Base-by-base conservation (phyloP, 1,284 basidiomycete genomes). In the Cystobasidium sp. region DNA sequence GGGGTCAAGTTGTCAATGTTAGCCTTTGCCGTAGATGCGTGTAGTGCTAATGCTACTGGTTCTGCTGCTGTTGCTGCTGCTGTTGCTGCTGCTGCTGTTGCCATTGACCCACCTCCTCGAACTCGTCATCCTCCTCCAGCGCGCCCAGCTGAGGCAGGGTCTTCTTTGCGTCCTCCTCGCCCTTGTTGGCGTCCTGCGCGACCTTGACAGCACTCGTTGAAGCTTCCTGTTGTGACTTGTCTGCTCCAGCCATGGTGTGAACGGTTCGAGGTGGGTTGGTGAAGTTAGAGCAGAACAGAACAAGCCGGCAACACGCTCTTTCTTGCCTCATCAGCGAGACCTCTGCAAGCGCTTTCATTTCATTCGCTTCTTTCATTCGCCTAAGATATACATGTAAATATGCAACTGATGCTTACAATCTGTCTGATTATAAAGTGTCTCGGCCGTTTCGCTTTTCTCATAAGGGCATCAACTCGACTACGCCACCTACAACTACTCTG, bases 81-180 rank as follows among this genome's bases (percentile, higher is more conserved):
- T 24, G 31, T 31, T 10, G 12, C n/a, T 12, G 16, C 1, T 14
- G 12, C 39, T 55, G n/a, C 20, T 22, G 31, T 58, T 43, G 46
- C 47, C 69, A 31, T 53, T 14, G 56, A 31, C 70, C 16, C 63
- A 73, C 70, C 72, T 79, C 79, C 61, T 80, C 79, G 47, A 80
- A 80, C 74, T 80, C 79, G 75, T 80, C 79, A 76, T 80, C 79
- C 71, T 80, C 79, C 68, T 75, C 75, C 7, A 75, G 69, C 62
- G 75, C 75, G 24, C 62, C 63, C 41, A 75, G 63, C 75, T 75
- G 75, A 12, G 75, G 75, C 52, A 75, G 58, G 47, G 68, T 56
- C 56, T 71, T 67, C 47, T 65, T 58, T 20, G 62, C 61, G 18
- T 66, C 68, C 68, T 75, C 68, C 53, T 56, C 62, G 24, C 51